These are phyloP conservation scores for Paraurostyla sp. DNA, from an alignment of 73 alveolate species.

Conservation along the genomic window DNA sequence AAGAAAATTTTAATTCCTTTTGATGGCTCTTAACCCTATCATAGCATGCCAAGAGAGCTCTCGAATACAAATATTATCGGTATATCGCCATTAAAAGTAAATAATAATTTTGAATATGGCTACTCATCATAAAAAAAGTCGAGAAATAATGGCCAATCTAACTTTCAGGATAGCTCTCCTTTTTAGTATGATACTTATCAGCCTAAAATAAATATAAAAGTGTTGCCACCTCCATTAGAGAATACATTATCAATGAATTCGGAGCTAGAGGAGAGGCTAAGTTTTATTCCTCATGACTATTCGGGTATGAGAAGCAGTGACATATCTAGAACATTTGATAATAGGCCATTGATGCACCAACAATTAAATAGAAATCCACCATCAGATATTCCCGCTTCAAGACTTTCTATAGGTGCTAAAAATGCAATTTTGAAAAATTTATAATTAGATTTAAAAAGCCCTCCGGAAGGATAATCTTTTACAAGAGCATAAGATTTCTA, in stretches of 20 bases:
- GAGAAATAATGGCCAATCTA: no score
- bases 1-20: neutral
- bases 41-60: neutral
- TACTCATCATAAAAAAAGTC: no score
- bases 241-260: no score
- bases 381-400: neutral
- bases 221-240: no score
- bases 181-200: no score
- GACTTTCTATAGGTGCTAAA: neutral
- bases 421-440: neutral
- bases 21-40: neutral
- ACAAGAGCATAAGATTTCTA: no score
- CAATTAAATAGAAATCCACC: neutral
- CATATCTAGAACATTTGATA: slow-evolving; percentile 4
- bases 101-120: no score
- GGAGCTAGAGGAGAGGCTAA: neutral
- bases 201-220: no score
- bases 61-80: neutral
- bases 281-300: neutral
- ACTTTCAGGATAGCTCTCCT: no score
- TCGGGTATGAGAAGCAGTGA: neutral
- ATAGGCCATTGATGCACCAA: neutral
- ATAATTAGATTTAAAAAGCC: neutral
- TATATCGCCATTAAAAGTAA: no score
- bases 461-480: no score